Evolutionary conservation across 176 grass and related monocot species (phyloP).

Genomic region (Pharus latifolius): DNA sequence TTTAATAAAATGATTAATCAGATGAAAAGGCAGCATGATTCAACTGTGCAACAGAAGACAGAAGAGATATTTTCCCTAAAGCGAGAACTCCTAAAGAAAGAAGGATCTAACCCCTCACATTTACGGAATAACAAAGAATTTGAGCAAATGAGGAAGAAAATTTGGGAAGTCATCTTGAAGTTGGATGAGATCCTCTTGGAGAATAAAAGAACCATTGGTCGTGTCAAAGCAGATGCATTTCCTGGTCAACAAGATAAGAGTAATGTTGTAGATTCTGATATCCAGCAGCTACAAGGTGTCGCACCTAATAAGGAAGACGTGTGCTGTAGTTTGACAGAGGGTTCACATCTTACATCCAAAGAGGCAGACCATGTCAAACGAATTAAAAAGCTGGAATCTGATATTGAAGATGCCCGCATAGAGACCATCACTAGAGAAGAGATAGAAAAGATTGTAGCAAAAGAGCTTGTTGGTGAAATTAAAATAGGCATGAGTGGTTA

Average conservation of each 20-base stretch:
- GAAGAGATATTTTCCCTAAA: conserved; percentile 49
- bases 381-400: conserved; percentile 15
- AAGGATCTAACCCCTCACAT: conserved; percentile 35
- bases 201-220: conserved; percentile 18
- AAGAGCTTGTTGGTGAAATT: conserved; percentile 27
- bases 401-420: conserved; percentile 26
- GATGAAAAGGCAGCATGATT: conserved; percentile 60
- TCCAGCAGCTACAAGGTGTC: conserved; percentile 8
- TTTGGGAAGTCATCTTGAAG: conserved; percentile 21
- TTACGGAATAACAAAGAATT: conserved; percentile 51
- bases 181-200: conserved; percentile 47
- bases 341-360: not conserved
- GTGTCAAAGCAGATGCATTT: conserved; percentile 23
- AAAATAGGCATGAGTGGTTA: conserved; percentile 17
- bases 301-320: not conserved
- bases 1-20: conserved; percentile 28
- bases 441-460: conserved; percentile 26
- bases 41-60: conserved; percentile 14
- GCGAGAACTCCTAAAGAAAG: conserved; percentile 16
- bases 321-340: not conserved
- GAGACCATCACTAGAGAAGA: conserved; percentile 23
- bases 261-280: conserved; percentile 19
- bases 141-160: conserved; percentile 54
- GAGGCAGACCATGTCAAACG: conserved; percentile 4
- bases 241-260: conserved; percentile 22